A percentile compares a stretch with the other conserved stretches of the same genome.
Evolutionary conservation across 2,329 filamentous ascomycete species (phyloP).

Genomic region (Colletotrichum melonis): DNA sequence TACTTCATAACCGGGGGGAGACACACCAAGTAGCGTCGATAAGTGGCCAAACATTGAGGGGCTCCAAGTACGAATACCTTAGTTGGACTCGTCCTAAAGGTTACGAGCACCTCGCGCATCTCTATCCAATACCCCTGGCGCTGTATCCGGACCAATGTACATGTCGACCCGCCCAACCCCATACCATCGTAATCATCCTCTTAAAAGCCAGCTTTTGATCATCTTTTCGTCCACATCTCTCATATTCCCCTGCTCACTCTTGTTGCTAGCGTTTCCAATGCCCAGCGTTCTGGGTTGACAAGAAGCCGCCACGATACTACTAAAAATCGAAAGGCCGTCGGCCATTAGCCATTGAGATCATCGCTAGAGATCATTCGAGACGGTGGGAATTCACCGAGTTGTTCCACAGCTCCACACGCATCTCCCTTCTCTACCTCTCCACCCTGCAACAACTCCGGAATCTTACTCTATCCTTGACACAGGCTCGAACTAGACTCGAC

Average conservation of each 20-base stretch:
- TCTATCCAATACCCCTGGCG: not conserved
- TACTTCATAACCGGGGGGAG: not conserved
- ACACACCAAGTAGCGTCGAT: not conserved
- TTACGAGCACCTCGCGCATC: not conserved
- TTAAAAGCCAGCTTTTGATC: not conserved
- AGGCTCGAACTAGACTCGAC: not conserved
- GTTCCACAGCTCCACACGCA: not conserved
- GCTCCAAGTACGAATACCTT: not conserved
- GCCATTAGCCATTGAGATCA: not conserved
- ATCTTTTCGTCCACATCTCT: not conserved
- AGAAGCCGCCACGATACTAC: not conserved
- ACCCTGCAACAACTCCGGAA: not conserved
- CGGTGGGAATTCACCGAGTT: not conserved
- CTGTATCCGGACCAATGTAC: not conserved
- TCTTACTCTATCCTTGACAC: not conserved
- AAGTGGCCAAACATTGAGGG: not conserved
- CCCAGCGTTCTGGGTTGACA: not conserved
- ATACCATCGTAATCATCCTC: not conserved
- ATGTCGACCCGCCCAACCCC: not conserved
- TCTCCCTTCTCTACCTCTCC: not conserved
- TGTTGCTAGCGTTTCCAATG: not conserved
- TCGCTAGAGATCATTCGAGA: not conserved
- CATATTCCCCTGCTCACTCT: not conserved
- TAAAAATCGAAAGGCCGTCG: not conserved
- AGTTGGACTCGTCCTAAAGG: not conserved